These are phyloP conservation scores for Blastobotrys persicus DNA, from an alignment of 1,139 yeast species.

Conservation along the genomic window DNA sequence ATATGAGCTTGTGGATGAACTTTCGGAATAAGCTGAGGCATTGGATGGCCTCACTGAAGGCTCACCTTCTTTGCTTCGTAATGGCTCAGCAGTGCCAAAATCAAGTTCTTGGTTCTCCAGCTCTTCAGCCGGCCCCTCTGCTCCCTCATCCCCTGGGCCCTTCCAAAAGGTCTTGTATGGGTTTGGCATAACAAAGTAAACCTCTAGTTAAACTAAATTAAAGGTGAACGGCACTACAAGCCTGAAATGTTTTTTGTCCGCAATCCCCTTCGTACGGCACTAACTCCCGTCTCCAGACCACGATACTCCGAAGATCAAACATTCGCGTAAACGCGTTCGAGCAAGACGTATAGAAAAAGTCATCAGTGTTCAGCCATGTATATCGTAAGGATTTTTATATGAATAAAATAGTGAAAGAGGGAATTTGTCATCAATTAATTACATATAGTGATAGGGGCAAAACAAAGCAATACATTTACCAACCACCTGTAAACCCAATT, in stretches of 20 bases:
- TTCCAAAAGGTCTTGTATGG: constrained; percentile 1
- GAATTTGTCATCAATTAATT: no score
- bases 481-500: constrained; percentile 12
- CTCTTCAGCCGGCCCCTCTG: background rate
- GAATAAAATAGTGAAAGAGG: no score
- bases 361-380: no score
- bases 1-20: constrained; percentile 19
- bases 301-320: no score
- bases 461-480: no score
- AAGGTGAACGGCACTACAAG: background rate
- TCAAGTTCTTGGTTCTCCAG: constrained; percentile 14
- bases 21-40: constrained; percentile 15
- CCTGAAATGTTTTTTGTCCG: background rate
- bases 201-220: no score
- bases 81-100: constrained; percentile 12
- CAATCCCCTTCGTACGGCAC: constrained; percentile 6
- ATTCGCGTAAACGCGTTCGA: no score
- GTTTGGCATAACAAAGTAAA: background rate
- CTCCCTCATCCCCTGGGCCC: background rate
- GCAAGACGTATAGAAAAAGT: no score
- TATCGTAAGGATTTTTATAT: no score
- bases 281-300: constrained; percentile 7
- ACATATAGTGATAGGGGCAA: no score
- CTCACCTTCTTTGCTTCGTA: background rate
- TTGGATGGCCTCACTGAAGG: constrained; percentile 10